phyloP scores from a whole-genome alignment of 2,329 filamentous ascomycete genomes.

The Hymenoscyphus scutula region DNA sequence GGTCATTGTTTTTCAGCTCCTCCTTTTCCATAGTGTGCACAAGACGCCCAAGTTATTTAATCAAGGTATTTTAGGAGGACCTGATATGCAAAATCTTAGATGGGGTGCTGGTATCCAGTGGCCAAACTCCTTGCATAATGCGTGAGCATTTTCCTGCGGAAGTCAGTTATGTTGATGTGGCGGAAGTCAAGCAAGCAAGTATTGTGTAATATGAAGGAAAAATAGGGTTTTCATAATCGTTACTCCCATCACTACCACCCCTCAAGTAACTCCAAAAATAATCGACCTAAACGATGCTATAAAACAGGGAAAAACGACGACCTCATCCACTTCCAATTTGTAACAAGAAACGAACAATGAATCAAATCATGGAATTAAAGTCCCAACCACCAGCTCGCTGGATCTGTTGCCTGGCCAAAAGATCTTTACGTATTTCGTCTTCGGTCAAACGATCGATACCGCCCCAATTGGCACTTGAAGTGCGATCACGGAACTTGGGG shows the following conservation, averaged over 20 bases:
- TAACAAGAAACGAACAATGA: constrained; percentile 1
- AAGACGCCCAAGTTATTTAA: too few species aligned
- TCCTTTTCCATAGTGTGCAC: too few species aligned
- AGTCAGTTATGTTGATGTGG: too few species aligned
- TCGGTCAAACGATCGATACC: constrained; percentile 79
- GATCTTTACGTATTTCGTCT: constrained; percentile 79
- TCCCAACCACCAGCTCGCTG: constrained; percentile 83
- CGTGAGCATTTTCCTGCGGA: too few species aligned
- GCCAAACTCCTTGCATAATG: too few species aligned
- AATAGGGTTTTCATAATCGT: not conserved
- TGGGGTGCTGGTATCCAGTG: too few species aligned
- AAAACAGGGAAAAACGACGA: not conserved
- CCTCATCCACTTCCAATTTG: not conserved
- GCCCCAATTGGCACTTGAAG: constrained; percentile 93
- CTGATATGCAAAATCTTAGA: too few species aligned
- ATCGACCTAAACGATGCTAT: not conserved
- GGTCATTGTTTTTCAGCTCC: too few species aligned
- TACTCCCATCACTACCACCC: not conserved
- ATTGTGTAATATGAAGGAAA: not conserved
- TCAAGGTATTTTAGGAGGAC: too few species aligned
- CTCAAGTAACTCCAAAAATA: not conserved
- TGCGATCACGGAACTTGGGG: constrained; percentile 85
- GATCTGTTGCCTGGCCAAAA: constrained; percentile 75
- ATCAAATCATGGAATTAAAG: constrained; percentile 46
- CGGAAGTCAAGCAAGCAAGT: not conserved